Evolutionary conservation across 495 filamentous ascomycete species (phyloP), one percentile per base, ranked within the genome.

Genomic region (Xylaria longipes): DNA sequence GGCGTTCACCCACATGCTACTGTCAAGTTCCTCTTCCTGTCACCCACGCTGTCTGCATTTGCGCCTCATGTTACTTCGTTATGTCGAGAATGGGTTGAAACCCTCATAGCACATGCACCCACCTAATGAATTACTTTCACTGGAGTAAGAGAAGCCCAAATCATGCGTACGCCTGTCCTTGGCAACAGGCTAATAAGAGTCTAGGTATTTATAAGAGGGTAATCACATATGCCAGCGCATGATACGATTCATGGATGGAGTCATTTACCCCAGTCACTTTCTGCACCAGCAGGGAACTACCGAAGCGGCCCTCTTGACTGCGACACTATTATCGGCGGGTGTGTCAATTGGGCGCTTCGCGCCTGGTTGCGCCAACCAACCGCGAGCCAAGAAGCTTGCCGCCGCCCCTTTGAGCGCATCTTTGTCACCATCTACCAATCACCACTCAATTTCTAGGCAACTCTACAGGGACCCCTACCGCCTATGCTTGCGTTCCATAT

Each of bases 311-410:
- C 22, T 54, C 12, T 17, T 31, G 54, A 58, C 12, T 35, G 20
- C 35, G 3, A 61, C 35, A 15, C 58, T 25, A 22, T 52, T 54
- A 52, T 52, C 27, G 11, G 8, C 48, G 54, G 15, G 29, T 31
- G 27, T 22, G 20, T 22, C 57, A 20, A 45, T 31, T 63, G 31
- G 45, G 39, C 35, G 60, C 60, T 43, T 45, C n/a, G 60, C 39
- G 39, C 39, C 60, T 64, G 61, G 22, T 31, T 64, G 39, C 25
- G 60, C 60, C 61, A 52, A 31, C 27, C 29, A 65, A 50, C 29
- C 63, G 63, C 45, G 20, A 52, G 63, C 63, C 63, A 65, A 65
- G 63, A 50, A 22, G 8, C 20, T 65, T 65, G 45, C 43, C 63
- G 63, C 63, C 45, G 17, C 9, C 37, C 58, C 7, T n/a, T 15